Percentiles rank a stretch among this genome's conserved stretches.
Evolutionary conservation across 2,329 filamentous ascomycete species (phyloP).

Genomic region (Chaetomium globosum): DNA sequence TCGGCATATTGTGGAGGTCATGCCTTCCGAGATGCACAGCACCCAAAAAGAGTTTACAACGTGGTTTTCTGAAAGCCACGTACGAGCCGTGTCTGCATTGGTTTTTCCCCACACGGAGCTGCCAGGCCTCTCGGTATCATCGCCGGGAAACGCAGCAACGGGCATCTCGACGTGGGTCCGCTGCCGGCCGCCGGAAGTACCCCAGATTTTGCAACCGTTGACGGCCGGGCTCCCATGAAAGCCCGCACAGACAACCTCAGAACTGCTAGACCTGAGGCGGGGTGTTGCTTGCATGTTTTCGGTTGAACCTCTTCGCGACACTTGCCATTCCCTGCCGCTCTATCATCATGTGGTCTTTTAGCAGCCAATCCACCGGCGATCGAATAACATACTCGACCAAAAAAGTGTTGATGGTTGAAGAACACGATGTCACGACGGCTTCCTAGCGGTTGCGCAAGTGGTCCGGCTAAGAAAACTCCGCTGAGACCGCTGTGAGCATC

Average conservation of each 20-base stretch:
- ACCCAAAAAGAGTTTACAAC: neutral
- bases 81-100: conserved; percentile 36
- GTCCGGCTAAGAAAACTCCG: conserved; percentile 8
- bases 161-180: conserved; percentile 15
- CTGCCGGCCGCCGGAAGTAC: conserved; percentile 14
- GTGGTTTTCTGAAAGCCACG: neutral
- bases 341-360: conserved; percentile 30
- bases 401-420: conserved; percentile 10
- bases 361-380: conserved; percentile 11
- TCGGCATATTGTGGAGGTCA: too few species aligned
- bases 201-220: conserved; percentile 16
- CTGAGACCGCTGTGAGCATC: conserved; percentile 1
- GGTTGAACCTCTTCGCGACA: conserved; percentile 7
- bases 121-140: neutral
- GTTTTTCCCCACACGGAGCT: conserved; percentile 18
- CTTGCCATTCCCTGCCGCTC: conserved; percentile 34
- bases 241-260: neutral
- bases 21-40: too few species aligned
- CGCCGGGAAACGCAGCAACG: conserved; percentile 4
- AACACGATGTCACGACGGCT: conserved; percentile 29
- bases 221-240: conserved; percentile 15
- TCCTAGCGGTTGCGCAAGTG: conserved; percentile 1
- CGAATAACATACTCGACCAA: neutral
- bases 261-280: conserved; percentile 3
- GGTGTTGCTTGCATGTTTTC: neutral